Evolutionary conservation across 1,139 yeast genomes (phyloP).

Genomic region (Pneumocystis canis): DNA sequence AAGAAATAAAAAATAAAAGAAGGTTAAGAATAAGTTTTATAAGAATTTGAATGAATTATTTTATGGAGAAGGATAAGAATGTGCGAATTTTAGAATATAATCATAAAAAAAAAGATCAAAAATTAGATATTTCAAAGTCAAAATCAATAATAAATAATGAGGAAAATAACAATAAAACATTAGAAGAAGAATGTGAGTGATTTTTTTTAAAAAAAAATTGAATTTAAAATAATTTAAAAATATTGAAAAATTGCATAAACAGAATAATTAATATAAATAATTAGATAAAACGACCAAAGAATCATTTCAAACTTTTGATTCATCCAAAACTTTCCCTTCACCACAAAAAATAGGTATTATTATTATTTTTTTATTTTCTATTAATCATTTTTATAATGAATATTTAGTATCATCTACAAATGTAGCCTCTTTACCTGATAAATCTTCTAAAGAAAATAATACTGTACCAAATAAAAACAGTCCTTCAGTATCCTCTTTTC

Average conservation of each 20-base stretch:
- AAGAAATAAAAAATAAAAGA: background rate
- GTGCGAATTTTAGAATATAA: background rate
- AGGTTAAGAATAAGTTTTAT: background rate
- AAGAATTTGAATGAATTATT: background rate
- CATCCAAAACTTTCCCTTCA: background rate
- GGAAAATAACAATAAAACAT: background rate
- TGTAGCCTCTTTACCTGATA: background rate
- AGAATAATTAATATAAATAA: background rate
- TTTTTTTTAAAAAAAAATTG: background rate
- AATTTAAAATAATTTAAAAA: background rate
- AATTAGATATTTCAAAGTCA: background rate
- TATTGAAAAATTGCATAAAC: background rate
- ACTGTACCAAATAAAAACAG: background rate
- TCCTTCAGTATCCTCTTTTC: background rate
- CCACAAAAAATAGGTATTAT: background rate
- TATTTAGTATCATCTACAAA: background rate
- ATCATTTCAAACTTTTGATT: background rate
- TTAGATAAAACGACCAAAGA: background rate
- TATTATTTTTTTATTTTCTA: background rate
- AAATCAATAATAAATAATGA: background rate
- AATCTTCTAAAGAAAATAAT: background rate
- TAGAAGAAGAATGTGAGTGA: background rate
- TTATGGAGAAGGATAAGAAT: background rate
- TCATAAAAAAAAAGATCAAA: background rate
- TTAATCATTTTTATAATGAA: background rate